phyloP scores from a whole-genome alignment of 1,139 yeast species.

The Zygoascus sp. region DNA sequence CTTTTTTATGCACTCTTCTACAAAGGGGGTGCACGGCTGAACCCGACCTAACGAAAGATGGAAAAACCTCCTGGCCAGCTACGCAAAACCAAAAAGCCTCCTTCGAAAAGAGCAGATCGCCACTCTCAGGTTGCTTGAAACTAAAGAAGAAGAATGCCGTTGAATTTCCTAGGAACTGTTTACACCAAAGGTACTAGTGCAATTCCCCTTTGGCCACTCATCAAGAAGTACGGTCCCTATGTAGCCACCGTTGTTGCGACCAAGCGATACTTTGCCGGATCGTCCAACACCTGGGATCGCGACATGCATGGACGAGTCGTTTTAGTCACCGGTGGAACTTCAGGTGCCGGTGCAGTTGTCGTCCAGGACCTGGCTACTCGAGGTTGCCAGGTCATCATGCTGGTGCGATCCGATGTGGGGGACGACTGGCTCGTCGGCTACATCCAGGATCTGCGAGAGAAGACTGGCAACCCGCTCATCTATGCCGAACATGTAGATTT shows the following conservation, averaged over 20 bases:
- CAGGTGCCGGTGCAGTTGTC: constrained; percentile 80
- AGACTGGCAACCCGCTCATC: constrained; percentile 64
- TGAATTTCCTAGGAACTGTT: constrained; percentile 66
- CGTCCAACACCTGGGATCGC: constrained; percentile 82
- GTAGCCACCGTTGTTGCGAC: constrained; percentile 44
- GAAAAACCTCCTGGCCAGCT: too few relatives aligned
- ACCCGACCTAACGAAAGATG: too few relatives aligned
- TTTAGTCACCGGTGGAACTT: constrained; percentile 77
- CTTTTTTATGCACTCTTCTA: too few relatives aligned
- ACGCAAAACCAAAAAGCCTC: too few relatives aligned
- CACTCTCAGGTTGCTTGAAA: constrained; percentile 1
- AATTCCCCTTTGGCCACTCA: constrained; percentile 66
- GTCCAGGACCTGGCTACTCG: constrained; percentile 66
- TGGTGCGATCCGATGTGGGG: constrained; percentile 46
- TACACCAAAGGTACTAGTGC: constrained; percentile 65
- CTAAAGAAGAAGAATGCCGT: constrained; percentile 84
- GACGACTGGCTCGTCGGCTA: constrained; percentile 80
- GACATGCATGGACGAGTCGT: constrained; percentile 89
- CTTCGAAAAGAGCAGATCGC: too few relatives aligned
- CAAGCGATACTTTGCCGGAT: constrained; percentile 74
- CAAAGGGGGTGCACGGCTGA: too few relatives aligned
- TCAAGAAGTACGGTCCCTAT: constrained; percentile 53
- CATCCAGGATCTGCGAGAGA: constrained; percentile 68
- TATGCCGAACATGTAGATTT: constrained; percentile 89
- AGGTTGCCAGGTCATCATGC: constrained; percentile 83